A percentile compares a stretch with the other conserved stretches of the same genome.
Evolutionary conservation across 2,329 filamentous ascomycete genomes (phyloP).

Genomic region (Fusarium sororula): DNA sequence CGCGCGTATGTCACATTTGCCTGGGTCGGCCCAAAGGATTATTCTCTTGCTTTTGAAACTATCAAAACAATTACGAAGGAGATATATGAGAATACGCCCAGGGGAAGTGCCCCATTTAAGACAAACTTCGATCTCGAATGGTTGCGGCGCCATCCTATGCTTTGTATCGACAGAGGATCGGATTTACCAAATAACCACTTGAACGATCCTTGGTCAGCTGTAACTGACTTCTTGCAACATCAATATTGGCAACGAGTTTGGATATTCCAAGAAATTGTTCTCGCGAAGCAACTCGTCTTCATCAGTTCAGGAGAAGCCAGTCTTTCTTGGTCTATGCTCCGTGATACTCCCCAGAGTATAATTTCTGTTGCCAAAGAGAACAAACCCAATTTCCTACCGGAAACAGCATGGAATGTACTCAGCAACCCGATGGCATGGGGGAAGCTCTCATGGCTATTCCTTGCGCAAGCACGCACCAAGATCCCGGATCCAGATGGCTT

Average conservation of each 20-base stretch:
- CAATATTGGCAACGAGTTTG: conserved; percentile 7
- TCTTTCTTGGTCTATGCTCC: not conserved
- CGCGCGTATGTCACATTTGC: not conserved
- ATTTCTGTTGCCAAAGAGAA: not conserved
- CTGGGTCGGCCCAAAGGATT: not conserved
- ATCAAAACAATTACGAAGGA: not conserved
- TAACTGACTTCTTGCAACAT: not conserved
- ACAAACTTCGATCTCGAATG: not conserved
- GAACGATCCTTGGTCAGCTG: not conserved
- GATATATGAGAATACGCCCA: not conserved
- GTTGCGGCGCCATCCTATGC: not conserved
- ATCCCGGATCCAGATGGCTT: conserved; percentile 9
- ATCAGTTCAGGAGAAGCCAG: not conserved
- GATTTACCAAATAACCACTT: not conserved
- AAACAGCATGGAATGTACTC: not conserved
- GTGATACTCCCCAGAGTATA: not conserved
- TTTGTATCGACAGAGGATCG: not conserved
- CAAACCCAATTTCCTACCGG: not conserved
- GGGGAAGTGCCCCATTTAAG: not conserved
- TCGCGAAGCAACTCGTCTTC: not conserved
- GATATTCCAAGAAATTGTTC: conserved; percentile 6
- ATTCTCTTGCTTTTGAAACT: not conserved
- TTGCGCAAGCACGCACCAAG: not conserved
- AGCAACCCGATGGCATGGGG: not conserved
- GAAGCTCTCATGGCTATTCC: not conserved